Evolutionary conservation across 2,329 filamentous ascomycete species (phyloP).

Genomic region (Stagonosporopsis tanaceti): DNA sequence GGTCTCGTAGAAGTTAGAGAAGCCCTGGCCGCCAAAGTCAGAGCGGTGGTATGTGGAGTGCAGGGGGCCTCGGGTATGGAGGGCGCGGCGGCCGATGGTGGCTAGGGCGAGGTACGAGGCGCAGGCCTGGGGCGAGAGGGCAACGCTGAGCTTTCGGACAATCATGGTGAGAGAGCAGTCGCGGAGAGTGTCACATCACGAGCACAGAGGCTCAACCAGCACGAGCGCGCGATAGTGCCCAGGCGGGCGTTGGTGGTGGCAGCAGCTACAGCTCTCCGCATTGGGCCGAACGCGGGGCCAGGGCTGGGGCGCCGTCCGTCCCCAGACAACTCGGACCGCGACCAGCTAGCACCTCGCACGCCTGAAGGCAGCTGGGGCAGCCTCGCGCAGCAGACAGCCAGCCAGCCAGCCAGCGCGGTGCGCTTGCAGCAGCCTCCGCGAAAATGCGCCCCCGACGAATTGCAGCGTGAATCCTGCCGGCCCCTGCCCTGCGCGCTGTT

Average conservation of each 20-base stretch:
- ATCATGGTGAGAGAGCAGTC: conserved; percentile 30
- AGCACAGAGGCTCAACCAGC: conserved; percentile 18
- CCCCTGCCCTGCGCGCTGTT: conserved; percentile 26
- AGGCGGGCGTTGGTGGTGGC: conserved; percentile 17
- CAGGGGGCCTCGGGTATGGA: conserved; percentile 46
- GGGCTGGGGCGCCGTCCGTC: conserved; percentile 7
- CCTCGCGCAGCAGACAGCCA: conserved; percentile 9
- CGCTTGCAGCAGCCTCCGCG: conserved; percentile 6
- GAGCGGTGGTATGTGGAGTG: conserved; percentile 64
- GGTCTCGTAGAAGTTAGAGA: conserved; percentile 69
- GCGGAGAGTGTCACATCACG: conserved; percentile 26
- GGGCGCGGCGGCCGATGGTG: conserved; percentile 40
- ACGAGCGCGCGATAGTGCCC: conserved; percentile 20
- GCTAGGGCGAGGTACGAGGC: conserved; percentile 51
- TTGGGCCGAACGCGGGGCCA: conserved; percentile 25
- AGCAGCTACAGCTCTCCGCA: conserved; percentile 36
- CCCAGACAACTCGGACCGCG: conserved; percentile 16
- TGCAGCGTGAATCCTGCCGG: conserved; percentile 31
- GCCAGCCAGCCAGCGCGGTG: background rate
- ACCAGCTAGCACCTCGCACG: conserved; percentile 6
- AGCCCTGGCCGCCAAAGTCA: conserved; percentile 70
- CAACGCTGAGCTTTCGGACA: conserved; percentile 35
- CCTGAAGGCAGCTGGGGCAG: conserved; percentile 5
- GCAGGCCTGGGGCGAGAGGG: conserved; percentile 51
- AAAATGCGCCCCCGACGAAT: conserved; percentile 20